Conservation (phyloP, 2,329 filamentous ascomycete species). For the Elsinoe ampelina region DNA sequence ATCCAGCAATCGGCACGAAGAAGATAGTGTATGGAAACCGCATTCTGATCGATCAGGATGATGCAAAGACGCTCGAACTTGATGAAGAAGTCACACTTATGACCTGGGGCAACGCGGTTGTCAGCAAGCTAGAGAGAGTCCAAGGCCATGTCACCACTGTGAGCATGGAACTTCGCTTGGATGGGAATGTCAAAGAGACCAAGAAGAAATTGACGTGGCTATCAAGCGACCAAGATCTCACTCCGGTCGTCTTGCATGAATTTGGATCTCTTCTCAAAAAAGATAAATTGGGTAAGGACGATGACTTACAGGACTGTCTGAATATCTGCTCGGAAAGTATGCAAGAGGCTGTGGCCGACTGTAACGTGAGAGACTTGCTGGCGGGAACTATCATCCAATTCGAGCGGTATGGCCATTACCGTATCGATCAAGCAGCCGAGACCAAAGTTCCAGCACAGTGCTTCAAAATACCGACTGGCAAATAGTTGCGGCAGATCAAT, state of each 20-base stretch:
- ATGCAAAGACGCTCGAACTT: conserved; percentile 64
- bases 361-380: not conserved
- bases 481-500: not conserved
- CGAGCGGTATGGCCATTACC: conserved; percentile 3
- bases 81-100: conserved; percentile 85
- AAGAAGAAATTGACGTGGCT: conserved; percentile 93
- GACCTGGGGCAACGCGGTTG: conserved; percentile 80
- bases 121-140: conserved; percentile 50
- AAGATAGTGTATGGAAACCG: conserved; percentile 66
- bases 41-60: conserved; percentile 69
- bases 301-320: conserved; percentile 67
- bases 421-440: not conserved
- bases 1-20: conserved; percentile 68
- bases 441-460: not conserved
- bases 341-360: not conserved
- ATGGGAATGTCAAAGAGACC: conserved; percentile 81
- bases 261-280: conserved; percentile 72
- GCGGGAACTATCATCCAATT: conserved; percentile 4
- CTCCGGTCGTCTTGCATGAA: conserved; percentile 73
- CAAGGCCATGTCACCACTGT: conserved; percentile 49
- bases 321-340: not conserved
- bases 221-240: conserved; percentile 59
- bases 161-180: conserved; percentile 69
- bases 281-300: conserved; percentile 84
- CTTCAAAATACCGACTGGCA: conserved; percentile 5